Conservation (phyloP, 345 rosid genomes). For the Capsella bursapastoris region DNA sequence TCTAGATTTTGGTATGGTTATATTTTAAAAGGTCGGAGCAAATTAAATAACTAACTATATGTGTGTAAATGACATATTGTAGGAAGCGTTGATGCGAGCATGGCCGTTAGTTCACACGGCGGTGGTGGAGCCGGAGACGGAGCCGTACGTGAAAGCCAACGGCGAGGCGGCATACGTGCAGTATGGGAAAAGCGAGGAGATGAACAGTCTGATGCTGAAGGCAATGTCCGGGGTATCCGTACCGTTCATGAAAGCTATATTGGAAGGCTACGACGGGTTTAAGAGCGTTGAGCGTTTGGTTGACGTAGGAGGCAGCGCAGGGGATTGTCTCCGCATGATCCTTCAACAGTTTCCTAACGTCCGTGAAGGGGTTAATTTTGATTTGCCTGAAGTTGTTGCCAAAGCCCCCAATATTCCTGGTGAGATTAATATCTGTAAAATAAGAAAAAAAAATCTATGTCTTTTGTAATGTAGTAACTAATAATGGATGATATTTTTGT, state of each 20-base stretch:
- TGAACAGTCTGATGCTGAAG: constrained; percentile 82
- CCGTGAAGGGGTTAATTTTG: constrained; percentile 74
- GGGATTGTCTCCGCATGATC: constrained; percentile 92
- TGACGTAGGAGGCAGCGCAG: constrained; percentile 96
- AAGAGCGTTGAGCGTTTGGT: constrained; percentile 58
- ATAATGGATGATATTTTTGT: background rate
- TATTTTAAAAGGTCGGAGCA: no score
- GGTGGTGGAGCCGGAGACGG: constrained; percentile 63
- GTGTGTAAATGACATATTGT: background rate
- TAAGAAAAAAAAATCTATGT: no score
- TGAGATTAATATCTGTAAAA: constrained; percentile 31
- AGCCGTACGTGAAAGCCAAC: constrained; percentile 78
- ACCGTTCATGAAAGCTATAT: constrained; percentile 77
- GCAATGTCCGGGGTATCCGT: constrained; percentile 95
- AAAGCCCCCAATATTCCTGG: constrained; percentile 74
- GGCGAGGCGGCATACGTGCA: constrained; percentile 70
- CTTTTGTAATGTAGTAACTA: no score
- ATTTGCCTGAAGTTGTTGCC: constrained; percentile 85
- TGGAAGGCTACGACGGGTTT: constrained; percentile 77
- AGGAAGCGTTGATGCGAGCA: constrained; percentile 78
- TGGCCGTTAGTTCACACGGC: constrained; percentile 88
- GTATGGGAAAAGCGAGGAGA: constrained; percentile 78
- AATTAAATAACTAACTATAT: background rate
- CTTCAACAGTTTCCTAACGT: constrained; percentile 54
- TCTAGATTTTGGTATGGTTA: background rate